Conservation (phyloP, 208 protist genomes). For the Trypanosoma brucei region DNA sequence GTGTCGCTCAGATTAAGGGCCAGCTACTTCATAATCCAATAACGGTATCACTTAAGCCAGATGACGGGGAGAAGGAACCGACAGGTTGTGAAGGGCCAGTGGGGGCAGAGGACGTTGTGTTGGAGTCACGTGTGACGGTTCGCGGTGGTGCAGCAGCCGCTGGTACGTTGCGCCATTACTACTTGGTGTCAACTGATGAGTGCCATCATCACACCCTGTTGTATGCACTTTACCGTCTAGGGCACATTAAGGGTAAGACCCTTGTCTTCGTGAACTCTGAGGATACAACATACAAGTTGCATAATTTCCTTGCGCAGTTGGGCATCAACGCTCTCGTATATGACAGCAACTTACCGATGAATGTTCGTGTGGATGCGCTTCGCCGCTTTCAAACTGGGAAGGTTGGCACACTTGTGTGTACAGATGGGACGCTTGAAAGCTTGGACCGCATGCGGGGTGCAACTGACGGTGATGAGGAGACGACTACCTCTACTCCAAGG, state of each 20-base stretch:
- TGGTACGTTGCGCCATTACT: constrained; percentile 78
- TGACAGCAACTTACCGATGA: constrained; percentile 94
- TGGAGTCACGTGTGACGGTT: constrained; percentile 67
- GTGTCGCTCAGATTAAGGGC: constrained; percentile 89
- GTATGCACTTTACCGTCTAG: constrained; percentile 91
- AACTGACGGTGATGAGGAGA: constrained; percentile 6
- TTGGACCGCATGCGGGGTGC: constrained; percentile 56
- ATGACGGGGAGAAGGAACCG: constrained; percentile 49
- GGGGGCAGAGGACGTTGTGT: constrained; percentile 27
- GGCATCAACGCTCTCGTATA: constrained; percentile 91
- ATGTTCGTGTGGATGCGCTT: constrained; percentile 93
- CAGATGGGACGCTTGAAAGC: constrained; percentile 89
- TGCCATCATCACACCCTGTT: constrained; percentile 93
- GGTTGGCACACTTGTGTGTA: constrained; percentile 95
- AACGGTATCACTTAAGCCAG: constrained; percentile 83
- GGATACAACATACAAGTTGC: constrained; percentile 91
- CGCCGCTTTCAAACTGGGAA: constrained; percentile 93
- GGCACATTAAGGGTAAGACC: constrained; percentile 92
- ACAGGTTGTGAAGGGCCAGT: constrained; percentile 13
- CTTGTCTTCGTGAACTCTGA: constrained; percentile 96
- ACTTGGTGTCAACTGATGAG: constrained; percentile 84
- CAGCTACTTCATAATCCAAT: constrained; percentile 93
- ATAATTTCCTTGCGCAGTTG: constrained; percentile 96
- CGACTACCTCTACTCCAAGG: background rate
- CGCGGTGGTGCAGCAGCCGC: constrained; percentile 29